Evolutionary conservation across 2,329 filamentous ascomycete genomes (phyloP).

Genomic region (Colletotrichum sp.): DNA sequence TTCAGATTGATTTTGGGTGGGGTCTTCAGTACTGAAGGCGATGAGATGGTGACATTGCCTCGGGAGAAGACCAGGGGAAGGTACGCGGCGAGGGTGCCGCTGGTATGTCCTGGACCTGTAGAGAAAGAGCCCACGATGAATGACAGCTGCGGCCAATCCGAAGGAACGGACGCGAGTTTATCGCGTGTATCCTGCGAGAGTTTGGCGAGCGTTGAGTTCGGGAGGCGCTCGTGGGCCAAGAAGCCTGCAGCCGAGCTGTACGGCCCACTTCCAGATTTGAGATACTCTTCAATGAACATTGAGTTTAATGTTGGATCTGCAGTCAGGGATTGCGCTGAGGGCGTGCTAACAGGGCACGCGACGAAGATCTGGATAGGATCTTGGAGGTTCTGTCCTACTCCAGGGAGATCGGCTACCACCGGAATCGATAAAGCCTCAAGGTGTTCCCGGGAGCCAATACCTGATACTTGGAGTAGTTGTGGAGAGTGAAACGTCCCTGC

Average conservation of each 20-base stretch:
- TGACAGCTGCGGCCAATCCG: conserved; percentile 11
- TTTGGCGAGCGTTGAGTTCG: not conserved
- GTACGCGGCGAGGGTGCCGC: conserved; percentile 39
- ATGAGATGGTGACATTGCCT: conserved; percentile 47
- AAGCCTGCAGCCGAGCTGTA: conserved; percentile 18
- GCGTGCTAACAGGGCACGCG: conserved; percentile 5
- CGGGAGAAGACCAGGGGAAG: conserved; percentile 34
- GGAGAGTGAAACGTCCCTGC: conserved; percentile 85
- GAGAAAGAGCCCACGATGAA: conserved; percentile 9
- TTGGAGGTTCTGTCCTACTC: conserved; percentile 84
- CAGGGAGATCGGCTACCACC: conserved; percentile 59
- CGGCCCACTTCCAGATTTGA: not conserved
- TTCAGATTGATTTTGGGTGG: conserved; percentile 50
- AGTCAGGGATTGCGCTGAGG: conserved; percentile 1
- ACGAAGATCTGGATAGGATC: conserved; percentile 68
- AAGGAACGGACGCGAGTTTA: not conserved
- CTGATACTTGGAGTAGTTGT: conserved; percentile 64
- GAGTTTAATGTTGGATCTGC: not conserved
- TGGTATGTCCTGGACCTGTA: not conserved
- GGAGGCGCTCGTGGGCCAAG: conserved; percentile 8
- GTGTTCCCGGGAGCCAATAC: conserved; percentile 47
- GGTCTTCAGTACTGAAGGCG: conserved; percentile 31
- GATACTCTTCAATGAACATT: not conserved
- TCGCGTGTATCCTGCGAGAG: not conserved
- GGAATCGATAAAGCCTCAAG: conserved; percentile 42